Conservation (phyloP, 2,329 filamentous ascomycete genomes). For the Botrytis deweyae region DNA sequence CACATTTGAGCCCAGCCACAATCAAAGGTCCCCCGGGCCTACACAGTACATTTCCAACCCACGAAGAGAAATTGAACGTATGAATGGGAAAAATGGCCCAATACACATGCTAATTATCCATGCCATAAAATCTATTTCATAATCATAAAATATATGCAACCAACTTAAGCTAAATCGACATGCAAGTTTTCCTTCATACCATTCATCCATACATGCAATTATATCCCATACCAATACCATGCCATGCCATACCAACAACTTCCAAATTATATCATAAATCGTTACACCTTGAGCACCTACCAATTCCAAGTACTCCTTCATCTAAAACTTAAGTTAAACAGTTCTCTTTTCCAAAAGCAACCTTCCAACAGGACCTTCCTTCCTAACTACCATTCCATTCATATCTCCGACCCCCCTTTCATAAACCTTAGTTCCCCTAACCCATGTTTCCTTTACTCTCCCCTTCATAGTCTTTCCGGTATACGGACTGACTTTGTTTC, state of each 20-base stretch:
- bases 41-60: neutral
- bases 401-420: conserved; percentile 30
- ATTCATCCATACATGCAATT: neutral
- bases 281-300: neutral
- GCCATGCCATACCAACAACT: neutral
- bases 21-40: neutral
- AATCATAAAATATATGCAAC: neutral
- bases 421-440: conserved; percentile 38
- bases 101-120: neutral
- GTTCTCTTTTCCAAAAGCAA: conserved; percentile 49
- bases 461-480: conserved; percentile 66
- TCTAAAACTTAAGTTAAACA: conserved; percentile 9
- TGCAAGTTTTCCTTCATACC: neutral
- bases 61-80: neutral
- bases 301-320: neutral
- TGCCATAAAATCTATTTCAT: neutral
- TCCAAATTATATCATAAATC: neutral
- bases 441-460: conserved; percentile 39
- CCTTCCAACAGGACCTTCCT: conserved; percentile 45
- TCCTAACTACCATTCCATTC: conserved; percentile 50
- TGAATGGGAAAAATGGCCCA: neutral
- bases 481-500: conserved; percentile 41
- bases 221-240: conserved; percentile 7
- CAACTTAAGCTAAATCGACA: neutral
- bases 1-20: neutral